These are phyloP conservation scores for Mimosa pudica DNA, from an alignment of 306 rosid genomes.

Conservation along the genomic window DNA sequence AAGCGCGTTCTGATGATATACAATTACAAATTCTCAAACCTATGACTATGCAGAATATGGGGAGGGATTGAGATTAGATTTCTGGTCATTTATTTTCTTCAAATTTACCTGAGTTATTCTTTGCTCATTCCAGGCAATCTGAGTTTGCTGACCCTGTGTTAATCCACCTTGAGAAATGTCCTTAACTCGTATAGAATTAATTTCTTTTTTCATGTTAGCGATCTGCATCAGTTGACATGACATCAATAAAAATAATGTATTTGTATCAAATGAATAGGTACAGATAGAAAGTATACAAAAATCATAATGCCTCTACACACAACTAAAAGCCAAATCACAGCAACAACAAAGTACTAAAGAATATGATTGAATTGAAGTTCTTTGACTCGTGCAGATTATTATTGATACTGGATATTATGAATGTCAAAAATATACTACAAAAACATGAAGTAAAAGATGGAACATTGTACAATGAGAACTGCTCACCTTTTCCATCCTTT, in stretches of 20 bases:
- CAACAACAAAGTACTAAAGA: neutral
- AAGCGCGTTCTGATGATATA: neutral
- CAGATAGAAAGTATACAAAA: conserved; percentile 7
- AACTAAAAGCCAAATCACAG: neutral
- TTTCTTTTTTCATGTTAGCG: conserved; percentile 93
- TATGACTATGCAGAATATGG: conserved; percentile 26
- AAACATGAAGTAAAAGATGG: neutral
- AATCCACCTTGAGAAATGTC: conserved; percentile 97
- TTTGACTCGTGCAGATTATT: neutral
- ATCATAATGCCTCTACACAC: too few relatives aligned
- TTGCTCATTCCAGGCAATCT: conserved; percentile 97
- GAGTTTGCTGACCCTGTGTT: conserved; percentile 97
- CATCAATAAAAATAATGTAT: conserved; percentile 25
- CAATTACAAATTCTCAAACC: conserved; percentile 9
- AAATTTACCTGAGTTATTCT: conserved; percentile 77
- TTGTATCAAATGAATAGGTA: neutral
- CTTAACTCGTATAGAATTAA: conserved; percentile 89
- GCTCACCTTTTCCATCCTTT: conserved; percentile 88
- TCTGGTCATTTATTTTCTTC: conserved; percentile 26
- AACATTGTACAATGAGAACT: conserved; percentile 28
- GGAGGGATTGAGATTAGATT: conserved; percentile 12
- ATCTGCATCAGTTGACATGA: conserved; percentile 51
- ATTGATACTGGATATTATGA: neutral
- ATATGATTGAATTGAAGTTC: neutral
- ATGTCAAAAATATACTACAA: conserved; percentile 25